Evolutionary conservation across 768 basidiomycete species (phyloP).

Genomic region (Trametes cingulata): DNA sequence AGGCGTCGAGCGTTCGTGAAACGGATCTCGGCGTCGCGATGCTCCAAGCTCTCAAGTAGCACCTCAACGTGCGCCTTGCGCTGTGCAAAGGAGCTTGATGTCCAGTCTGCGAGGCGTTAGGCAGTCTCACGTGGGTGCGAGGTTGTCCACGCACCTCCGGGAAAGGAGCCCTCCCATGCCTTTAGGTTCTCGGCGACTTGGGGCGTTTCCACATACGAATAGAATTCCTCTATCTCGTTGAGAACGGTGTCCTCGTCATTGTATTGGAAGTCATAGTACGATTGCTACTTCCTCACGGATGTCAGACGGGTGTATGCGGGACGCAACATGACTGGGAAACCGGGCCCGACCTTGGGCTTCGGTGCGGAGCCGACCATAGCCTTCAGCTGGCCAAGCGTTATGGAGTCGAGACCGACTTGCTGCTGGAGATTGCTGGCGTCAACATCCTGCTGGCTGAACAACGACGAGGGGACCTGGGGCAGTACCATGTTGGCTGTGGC

Average conservation of each 20-base stretch:
- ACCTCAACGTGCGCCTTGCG: conserved; percentile 76
- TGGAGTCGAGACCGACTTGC: conserved; percentile 62
- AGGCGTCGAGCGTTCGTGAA: conserved; percentile 85
- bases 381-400: conserved; percentile 80
- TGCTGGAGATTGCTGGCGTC: conserved; percentile 29
- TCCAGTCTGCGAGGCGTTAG: conserved; percentile 64
- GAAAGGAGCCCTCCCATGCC: conserved; percentile 85
- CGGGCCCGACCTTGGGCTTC: conserved; percentile 66
- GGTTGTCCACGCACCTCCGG: conserved; percentile 55
- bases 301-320: conserved; percentile 16
- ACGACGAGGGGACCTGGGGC: conserved; percentile 31
- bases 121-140: conserved; percentile 12
- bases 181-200: conserved; percentile 85
- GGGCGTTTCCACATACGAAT: conserved; percentile 93
- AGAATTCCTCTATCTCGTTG: conserved; percentile 97
- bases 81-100: conserved; percentile 56
- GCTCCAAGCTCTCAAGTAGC: conserved; percentile 85
- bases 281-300: conserved; percentile 57
- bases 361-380: conserved; percentile 67
- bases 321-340: conserved; percentile 5
- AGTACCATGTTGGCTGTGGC: conserved; percentile 35
- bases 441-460: conserved; percentile 35
- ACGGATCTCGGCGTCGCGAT: conserved; percentile 78
- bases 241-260: conserved; percentile 96
- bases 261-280: conserved; percentile 88